Evolutionary conservation across 306 rosid species (phyloP).

Genomic region (Comarum palustre): DNA sequence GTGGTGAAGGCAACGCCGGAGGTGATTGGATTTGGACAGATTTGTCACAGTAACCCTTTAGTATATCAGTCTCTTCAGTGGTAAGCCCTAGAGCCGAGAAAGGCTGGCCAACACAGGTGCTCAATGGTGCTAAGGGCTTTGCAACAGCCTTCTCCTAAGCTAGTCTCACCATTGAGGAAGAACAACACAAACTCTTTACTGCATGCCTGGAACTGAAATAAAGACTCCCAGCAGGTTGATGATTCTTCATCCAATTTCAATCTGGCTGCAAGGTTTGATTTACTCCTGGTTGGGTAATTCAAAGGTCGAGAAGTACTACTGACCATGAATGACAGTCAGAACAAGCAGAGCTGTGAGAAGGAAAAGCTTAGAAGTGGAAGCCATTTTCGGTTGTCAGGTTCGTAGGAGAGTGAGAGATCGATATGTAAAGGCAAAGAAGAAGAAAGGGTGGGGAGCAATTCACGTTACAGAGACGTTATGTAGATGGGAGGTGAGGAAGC

Average conservation of each 20-base stretch:
- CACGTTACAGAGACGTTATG: not conserved
- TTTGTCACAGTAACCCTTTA: constrained; percentile 52
- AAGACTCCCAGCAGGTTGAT: constrained; percentile 55
- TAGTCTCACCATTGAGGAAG: constrained; percentile 53
- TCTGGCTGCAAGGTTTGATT: constrained; percentile 24
- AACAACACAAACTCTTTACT: constrained; percentile 48
- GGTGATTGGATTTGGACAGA: constrained; percentile 11
- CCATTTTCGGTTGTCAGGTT: constrained; percentile 20
- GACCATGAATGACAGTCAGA: not conserved
- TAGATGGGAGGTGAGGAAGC: constrained; percentile 7
- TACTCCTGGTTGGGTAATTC: not conserved
- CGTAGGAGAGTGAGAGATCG: not conserved
- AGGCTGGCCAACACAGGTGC: constrained; percentile 65
- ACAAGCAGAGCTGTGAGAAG: constrained; percentile 14
- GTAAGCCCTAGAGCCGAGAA: constrained; percentile 60
- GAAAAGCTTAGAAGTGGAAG: constrained; percentile 15
- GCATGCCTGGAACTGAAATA: constrained; percentile 56
- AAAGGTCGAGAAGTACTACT: constrained; percentile 12
- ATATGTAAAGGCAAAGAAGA: not conserved
- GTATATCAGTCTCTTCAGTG: constrained; percentile 44
- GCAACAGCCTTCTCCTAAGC: constrained; percentile 54
- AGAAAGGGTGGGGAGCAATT: not conserved
- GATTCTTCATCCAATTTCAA: constrained; percentile 46
- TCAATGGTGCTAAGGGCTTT: constrained; percentile 44
- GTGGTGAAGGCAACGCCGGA: constrained; percentile 21